Evolutionary conservation across 495 filamentous ascomycete genomes (phyloP), one percentile per base, ranked within the genome.

Genomic region (Penicillium salamii): DNA sequence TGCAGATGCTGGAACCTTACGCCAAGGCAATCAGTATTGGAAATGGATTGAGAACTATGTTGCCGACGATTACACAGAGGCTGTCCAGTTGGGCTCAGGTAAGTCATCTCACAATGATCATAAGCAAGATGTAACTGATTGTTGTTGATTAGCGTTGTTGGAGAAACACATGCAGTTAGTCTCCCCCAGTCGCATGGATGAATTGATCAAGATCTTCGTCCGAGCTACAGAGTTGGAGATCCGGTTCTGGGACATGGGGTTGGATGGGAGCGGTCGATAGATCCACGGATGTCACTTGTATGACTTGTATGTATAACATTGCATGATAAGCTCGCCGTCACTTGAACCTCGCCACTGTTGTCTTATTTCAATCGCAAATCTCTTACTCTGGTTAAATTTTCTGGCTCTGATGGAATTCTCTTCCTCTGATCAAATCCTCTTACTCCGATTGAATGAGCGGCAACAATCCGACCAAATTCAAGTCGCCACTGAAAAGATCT

Each of bases 161-260:
- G 89, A 92, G 60, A 74, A 77, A 54, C 80, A 90, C 57, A 83
- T 86, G 24, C 67, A 79, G 15, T 68, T 82, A 8, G 85, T 90
- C 51, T 89, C 86, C 4, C 82, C 86, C 0, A 73, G 74, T 43
- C 75, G 89, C 37, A 81, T 96, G 57, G 90, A 93, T 46, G 86
- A 95, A 62, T 68, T 95, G 49, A 85, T 90, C 14, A 72, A 77
- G 44, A 87, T 96, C 37, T 96, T 96, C 63, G 80, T 90, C 38
- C 86, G 89, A 54, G 88, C 89, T 19, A 95, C 89, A 3, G 89
- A 95, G 81, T 84, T 96, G 79, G 90, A 95, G 68, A 85, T 84
- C 56, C 85, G 80, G 1, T 95, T 96, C 68, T 95, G 90, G 90
- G 83, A 90, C 42, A 93, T 95, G 83, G 84, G 88, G 8, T 34